Percentiles rank a stretch among this genome's conserved stretches.
Conservation (phyloP, 495 filamentous ascomycete genomes). For the Mytilinidion resinicola region DNA sequence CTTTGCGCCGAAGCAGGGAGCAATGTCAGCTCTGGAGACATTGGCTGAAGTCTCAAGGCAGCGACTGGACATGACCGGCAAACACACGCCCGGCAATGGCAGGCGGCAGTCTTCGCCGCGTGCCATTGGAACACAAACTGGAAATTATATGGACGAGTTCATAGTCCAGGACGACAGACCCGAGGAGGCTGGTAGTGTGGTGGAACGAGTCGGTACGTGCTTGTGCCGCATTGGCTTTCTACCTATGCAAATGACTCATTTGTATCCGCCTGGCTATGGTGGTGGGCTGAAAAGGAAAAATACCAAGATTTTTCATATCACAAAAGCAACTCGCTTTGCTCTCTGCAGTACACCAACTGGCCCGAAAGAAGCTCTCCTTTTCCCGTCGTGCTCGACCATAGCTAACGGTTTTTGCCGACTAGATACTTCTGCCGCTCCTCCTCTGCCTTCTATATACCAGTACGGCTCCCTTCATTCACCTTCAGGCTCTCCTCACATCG, state of each 20-base stretch:
- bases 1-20: slow-evolving; percentile 40
- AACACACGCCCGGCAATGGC: slow-evolving; percentile 13
- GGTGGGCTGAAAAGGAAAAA: too few species aligned
- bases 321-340: too few species aligned
- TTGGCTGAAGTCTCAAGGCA: slow-evolving; percentile 77
- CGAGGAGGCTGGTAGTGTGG: slow-evolving; percentile 2
- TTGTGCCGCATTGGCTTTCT: background rate
- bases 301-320: too few species aligned
- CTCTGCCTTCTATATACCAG: slow-evolving; percentile 26
- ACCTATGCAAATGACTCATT: too few species aligned
- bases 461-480: slow-evolving; percentile 23
- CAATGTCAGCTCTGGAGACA: slow-evolving; percentile 68
- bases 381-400: background rate
- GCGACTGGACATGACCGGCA: slow-evolving; percentile 33
- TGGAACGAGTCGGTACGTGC: slow-evolving; percentile 4
- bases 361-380: background rate
- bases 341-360: too few species aligned
- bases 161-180: slow-evolving; percentile 25
- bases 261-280: too few species aligned
- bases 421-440: slow-evolving; percentile 17
- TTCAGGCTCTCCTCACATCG: slow-evolving; percentile 20
- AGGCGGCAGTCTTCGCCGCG: slow-evolving; percentile 14
- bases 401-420: slow-evolving; percentile 3
- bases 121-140: slow-evolving; percentile 2
- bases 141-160: slow-evolving; percentile 22